Conservation (phyloP, 2,329 filamentous ascomycete genomes). For the Venturia pyrina region DNA sequence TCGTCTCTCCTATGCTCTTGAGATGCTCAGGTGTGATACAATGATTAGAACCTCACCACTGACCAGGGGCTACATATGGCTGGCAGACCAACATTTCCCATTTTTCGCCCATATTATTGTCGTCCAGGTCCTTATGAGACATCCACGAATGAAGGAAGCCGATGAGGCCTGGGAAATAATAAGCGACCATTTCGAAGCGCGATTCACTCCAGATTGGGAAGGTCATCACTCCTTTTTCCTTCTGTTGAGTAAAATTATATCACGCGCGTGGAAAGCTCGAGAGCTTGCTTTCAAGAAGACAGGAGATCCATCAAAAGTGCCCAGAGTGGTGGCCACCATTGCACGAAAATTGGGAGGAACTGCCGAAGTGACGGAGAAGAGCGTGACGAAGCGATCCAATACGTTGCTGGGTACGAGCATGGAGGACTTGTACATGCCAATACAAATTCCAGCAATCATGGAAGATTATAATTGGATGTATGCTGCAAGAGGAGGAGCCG, state of each 20-base stretch:
- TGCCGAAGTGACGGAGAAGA: neutral
- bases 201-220: conserved; percentile 19
- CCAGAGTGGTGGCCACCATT: conserved; percentile 23
- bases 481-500: conserved; percentile 10
- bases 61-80: conserved; percentile 34
- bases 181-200: conserved; percentile 35
- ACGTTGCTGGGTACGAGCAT: neutral
- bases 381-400: neutral
- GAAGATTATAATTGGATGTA: conserved; percentile 11
- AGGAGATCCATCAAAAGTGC: conserved; percentile 14
- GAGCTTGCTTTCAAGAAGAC: conserved; percentile 16
- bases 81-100: conserved; percentile 36
- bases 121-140: conserved; percentile 30
- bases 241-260: conserved; percentile 44
- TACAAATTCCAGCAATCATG: conserved; percentile 10
- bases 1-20: conserved; percentile 24
- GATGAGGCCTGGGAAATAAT: conserved; percentile 34
- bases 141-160: conserved; percentile 27
- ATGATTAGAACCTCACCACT: conserved; percentile 32
- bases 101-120: conserved; percentile 40
- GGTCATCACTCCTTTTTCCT: conserved; percentile 20
- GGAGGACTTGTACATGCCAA: conserved; percentile 7
- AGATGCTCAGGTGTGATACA: conserved; percentile 38
- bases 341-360: conserved; percentile 17
- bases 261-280: conserved; percentile 54